Evolutionary conservation across 768 basidiomycete genomes (phyloP), one percentile per base, ranked within the genome.

Genomic region (Russula griseocarnosa): DNA sequence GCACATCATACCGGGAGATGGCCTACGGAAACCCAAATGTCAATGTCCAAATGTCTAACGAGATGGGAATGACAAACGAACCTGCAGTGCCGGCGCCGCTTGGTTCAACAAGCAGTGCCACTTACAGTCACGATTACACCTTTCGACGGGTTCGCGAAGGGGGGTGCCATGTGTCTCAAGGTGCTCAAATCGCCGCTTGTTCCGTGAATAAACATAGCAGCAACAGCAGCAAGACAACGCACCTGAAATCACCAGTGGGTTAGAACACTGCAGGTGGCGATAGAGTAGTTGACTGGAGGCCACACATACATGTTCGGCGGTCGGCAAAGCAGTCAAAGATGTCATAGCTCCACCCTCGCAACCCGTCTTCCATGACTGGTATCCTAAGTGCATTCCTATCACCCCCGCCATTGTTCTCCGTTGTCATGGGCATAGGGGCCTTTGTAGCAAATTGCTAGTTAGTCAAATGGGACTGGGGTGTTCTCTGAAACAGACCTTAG

Each of bases 271-370:
- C 44, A 58, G 22, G 14, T 40, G 13, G 16, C 44, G 9, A 47
- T 20, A 26, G 16, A 40, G 14, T 26, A 20, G 10, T 50, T 14
- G 18, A 24, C 47, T 6, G 6, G 20, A 58, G 24, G 47, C 11
- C 32, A 26, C 24, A 50, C 58, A 50, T 59, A 59, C 58, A 59
- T 11, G 34, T 38, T 11, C 34, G 36, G 22, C 6, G 36, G 34
- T 59, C 47, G 24, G 58, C 3, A 36, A 59, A n/a, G 47, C 58
- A 59, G 24, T 59, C 58, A 38, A 50, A 50, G 22, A 59, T 34
- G 34, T 18, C 34, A 14, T 24, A 38, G 47, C 58, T 59, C 58
- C 47, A 59, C 3, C 6, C 1, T 10, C 58, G 34, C 47, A 38
- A 38, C 16, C 47, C 58, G 18, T 58, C 47, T 9, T 24, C 34